A percentile compares a stretch with the other conserved stretches of the same genome.
These are phyloP conservation scores for Volvariella surrecta DNA, from an alignment of 1,284 basidiomycete genomes.

Conservation along the genomic window DNA sequence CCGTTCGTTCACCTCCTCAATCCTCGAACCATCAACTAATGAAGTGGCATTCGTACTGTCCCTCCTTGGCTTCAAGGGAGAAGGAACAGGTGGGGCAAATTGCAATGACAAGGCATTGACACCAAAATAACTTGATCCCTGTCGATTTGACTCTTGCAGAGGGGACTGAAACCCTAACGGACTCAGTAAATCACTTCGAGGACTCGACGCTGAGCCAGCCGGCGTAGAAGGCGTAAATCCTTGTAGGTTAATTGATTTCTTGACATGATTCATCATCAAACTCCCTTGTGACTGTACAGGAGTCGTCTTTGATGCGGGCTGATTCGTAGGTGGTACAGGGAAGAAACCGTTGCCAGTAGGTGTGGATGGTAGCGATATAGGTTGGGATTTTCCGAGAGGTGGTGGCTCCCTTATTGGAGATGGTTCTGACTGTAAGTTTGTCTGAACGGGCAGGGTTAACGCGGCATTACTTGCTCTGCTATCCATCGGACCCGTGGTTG, in stretches of 20 bases:
- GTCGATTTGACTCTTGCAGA: no score
- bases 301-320: not conserved
- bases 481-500: not conserved
- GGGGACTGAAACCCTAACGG: not conserved
- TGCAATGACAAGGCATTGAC: no score
- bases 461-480: not conserved
- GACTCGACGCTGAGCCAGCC: not conserved
- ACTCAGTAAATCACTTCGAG: not conserved
- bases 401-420: conserved; percentile 19
- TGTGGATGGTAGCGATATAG: conserved; percentile 29
- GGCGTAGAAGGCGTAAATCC: not conserved
- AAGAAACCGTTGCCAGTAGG: conserved; percentile 14
- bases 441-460: not conserved
- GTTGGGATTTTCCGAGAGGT: conserved; percentile 24
- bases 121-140: no score
- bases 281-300: no score
- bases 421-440: not conserved
- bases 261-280: no score
- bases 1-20: no score
- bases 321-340: conserved; percentile 9
- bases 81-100: no score
- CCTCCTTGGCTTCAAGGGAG: no score
- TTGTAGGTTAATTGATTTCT: not conserved
- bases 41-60: no score
- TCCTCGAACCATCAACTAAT: no score